phyloP scores from a whole-genome alignment of 2,329 filamentous ascomycete genomes.

The Colletotrichum viniferum region DNA sequence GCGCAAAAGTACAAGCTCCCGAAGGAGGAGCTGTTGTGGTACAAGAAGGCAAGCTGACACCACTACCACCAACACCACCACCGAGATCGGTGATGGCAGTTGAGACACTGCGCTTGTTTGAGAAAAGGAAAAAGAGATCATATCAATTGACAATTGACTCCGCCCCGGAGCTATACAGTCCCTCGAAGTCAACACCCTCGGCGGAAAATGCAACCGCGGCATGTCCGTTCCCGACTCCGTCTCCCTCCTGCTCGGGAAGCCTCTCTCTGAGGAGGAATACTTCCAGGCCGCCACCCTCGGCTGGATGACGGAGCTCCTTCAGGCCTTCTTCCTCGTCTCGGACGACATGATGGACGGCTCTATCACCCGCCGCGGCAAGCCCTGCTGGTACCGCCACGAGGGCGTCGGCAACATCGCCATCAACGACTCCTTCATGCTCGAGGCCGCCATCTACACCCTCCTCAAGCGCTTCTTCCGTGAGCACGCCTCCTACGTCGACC shows the following conservation, averaged over 20 bases:
- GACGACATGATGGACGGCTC: slow-evolving; percentile 99
- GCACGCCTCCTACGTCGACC: slow-evolving; percentile 86
- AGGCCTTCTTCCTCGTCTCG: slow-evolving; percentile 97
- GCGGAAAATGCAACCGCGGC: slow-evolving; percentile 98
- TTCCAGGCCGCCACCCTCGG: slow-evolving; percentile 87
- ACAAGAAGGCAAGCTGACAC: slow-evolving; percentile 68
- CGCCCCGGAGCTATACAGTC: slow-evolving; percentile 64
- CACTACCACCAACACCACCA: background rate
- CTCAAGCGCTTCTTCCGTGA: slow-evolving; percentile 92
- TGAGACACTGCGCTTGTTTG: background rate
- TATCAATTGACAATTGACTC: background rate
- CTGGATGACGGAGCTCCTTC: slow-evolving; percentile 97
- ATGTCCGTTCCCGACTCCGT: slow-evolving; percentile 96
- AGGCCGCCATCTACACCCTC: slow-evolving; percentile 86
- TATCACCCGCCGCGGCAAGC: slow-evolving; percentile 91
- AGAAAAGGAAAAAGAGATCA: background rate
- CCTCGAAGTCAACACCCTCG: slow-evolving; percentile 82
- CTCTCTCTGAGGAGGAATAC: slow-evolving; percentile 82
- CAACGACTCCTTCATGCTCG: slow-evolving; percentile 98
- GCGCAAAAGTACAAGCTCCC: slow-evolving; percentile 84
- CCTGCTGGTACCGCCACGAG: slow-evolving; percentile 94
- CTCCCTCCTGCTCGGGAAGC: slow-evolving; percentile 73
- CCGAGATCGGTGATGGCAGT: background rate
- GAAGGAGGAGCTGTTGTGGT: slow-evolving; percentile 82
- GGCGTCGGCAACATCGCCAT: slow-evolving; percentile 95